Conservation (phyloP, 257 asterid species). For the Ophiorrhiza pumila region DNA sequence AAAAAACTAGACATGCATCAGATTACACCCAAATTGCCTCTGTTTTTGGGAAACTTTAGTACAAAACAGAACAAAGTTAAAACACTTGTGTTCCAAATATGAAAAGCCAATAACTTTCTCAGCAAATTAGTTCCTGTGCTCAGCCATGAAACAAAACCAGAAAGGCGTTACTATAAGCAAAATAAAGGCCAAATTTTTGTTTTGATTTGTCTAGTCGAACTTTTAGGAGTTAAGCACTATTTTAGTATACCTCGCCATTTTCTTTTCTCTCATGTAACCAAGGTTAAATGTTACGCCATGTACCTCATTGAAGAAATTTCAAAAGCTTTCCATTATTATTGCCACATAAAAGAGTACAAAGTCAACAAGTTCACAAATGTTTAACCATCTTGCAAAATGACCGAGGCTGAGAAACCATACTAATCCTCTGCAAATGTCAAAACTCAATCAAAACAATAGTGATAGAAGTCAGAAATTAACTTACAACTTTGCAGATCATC, state of each 20-base stretch:
- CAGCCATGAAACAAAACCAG: neutral
- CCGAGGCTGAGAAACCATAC: neutral
- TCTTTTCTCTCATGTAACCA: neutral
- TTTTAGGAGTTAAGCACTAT: neutral
- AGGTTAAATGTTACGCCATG: neutral
- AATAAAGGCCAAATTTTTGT: neutral
- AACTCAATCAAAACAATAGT: conserved; percentile 24
- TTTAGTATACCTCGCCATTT: neutral
- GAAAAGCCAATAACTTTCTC: neutral
- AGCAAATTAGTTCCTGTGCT: neutral
- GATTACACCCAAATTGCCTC: neutral
- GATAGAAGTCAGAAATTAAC: conserved; percentile 60
- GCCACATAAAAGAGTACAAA: neutral
- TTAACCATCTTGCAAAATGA: neutral
- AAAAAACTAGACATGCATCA: neutral
- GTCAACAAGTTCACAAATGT: neutral
- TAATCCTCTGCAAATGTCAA: neutral
- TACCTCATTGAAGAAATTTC: neutral
- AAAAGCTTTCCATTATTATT: neutral
- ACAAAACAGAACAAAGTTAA: neutral
- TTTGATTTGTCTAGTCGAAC: neutral
- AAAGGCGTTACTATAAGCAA: neutral
- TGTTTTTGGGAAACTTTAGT: neutral
- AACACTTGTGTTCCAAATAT: neutral
- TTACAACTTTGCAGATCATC: conserved; percentile 95